phyloP scores from a whole-genome alignment of 495 filamentous ascomycete genomes.

The Penicillium paradoxum region DNA sequence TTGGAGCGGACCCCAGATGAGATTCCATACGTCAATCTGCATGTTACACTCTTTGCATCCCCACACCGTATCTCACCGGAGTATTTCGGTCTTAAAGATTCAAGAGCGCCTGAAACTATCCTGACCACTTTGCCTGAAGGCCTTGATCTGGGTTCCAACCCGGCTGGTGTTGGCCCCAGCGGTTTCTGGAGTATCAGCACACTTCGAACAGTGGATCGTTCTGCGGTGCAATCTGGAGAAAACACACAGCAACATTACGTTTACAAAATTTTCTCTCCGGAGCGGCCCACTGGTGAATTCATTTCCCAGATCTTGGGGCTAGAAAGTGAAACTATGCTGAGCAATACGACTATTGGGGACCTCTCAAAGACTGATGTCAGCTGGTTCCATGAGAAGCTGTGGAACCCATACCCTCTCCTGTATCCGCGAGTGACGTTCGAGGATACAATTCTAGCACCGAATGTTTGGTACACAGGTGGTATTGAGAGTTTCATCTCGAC shows the following conservation, averaged over 20 bases:
- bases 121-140: slow-evolving; percentile 73
- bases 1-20: slow-evolving; percentile 55
- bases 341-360: slow-evolving; percentile 31
- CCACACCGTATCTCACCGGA: slow-evolving; percentile 59
- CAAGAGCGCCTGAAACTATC: slow-evolving; percentile 61
- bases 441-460: slow-evolving; percentile 58
- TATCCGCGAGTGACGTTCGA: slow-evolving; percentile 85
- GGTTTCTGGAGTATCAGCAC: slow-evolving; percentile 87
- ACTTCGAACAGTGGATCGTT: slow-evolving; percentile 58
- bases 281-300: slow-evolving; percentile 58
- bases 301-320: slow-evolving; percentile 45
- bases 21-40: slow-evolving; percentile 75
- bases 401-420: slow-evolving; percentile 81
- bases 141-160: slow-evolving; percentile 43
- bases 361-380: slow-evolving; percentile 52
- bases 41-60: slow-evolving; percentile 86
- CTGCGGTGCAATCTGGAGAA: slow-evolving; percentile 36
- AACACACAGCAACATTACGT: slow-evolving; percentile 59
- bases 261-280: slow-evolving; percentile 94
- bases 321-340: slow-evolving; percentile 14
- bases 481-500: slow-evolving; percentile 95
- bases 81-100: slow-evolving; percentile 62
- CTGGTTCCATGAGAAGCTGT: slow-evolving; percentile 73
- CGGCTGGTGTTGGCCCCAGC: slow-evolving; percentile 59
- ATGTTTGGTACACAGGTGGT: slow-evolving; percentile 83